Base-by-base conservation (phyloP, 306 rosid species). In the Delonix regia region DNA sequence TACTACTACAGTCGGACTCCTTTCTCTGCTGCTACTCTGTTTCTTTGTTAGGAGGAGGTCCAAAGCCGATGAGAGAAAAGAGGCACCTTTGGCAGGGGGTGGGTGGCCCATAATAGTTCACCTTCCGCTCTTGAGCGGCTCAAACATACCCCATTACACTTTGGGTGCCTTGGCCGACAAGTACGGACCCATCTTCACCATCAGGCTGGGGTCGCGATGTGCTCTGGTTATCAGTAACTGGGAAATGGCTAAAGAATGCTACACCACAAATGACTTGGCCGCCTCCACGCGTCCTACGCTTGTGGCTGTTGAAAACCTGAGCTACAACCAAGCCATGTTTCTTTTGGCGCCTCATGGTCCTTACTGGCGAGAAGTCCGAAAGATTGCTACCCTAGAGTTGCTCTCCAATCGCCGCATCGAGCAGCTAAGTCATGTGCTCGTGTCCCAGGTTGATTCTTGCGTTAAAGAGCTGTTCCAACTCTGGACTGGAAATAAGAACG, bases 101-200 rank as follows among this genome's bases (percentile, higher is more conserved):
- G 81, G 80, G 6, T 81, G 85, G 88, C 85, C 88, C 2, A 33
- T 81, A 48, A 65, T 85, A 0, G 88, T 81, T 39, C 88, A 85
- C 47, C 78, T 85, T 27, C 78, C 36, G 11, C 51, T 77, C 8
- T 28, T 81, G 18, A 60, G 44, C 1, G 51, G 83, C 28, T 52
- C 79, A 11, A 9, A 44, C 19, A 73, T 79, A 28, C 57, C 76
- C 5, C 82, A 78, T 14, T 45, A 18, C 41, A 68, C 66, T 0
- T 33, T 85, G 14, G 88, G 81, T 5, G 53, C 78, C 25, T 24
- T 85, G 55, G 85, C 85, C 14, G 76, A 85, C 69, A 77, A 78
- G 6, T 68, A 81, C n/a, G 85, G 88, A n/a, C n/a, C n/a, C n/a
- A n/a, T n/a, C n/a, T n/a, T n/a, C n/a, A n/a, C n/a, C n/a, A n/a